A percentile compares a stretch with the other conserved stretches of the same genome.
These are phyloP conservation scores for Bryoerythrophyllum caledonicum DNA, from an alignment of 225 moss, liverwort and hornwort genomes.

Conservation along the genomic window DNA sequence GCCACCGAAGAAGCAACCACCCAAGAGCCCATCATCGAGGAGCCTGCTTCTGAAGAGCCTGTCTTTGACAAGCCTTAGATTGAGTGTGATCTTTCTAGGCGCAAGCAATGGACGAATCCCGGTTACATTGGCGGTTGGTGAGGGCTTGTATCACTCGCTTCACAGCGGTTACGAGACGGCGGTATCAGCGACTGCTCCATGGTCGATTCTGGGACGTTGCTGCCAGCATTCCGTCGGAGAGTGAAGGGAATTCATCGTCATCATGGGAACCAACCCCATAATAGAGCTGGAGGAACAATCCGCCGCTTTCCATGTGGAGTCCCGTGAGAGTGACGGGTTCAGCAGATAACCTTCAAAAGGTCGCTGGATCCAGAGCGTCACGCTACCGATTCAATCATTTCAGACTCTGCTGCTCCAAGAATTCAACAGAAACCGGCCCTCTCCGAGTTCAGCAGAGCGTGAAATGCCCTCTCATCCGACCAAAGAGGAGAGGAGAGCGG, in stretches of 20 bases:
- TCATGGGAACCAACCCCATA: conserved; percentile 1
- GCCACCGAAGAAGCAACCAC: not conserved
- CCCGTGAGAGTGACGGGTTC: not conserved
- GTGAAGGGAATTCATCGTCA: not conserved
- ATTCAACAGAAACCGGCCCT: not conserved
- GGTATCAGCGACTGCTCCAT: conserved; percentile 16
- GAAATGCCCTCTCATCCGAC: conserved; percentile 8
- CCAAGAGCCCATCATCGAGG: not conserved
- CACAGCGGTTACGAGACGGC: conserved; percentile 36
- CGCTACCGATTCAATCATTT: conserved; percentile 23
- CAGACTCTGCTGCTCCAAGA: conserved; percentile 19
- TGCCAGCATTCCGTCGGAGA: conserved; percentile 3
- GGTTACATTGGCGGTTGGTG: conserved; percentile 27
- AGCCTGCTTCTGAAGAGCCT: conserved; percentile 13
- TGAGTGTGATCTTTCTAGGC: conserved; percentile 8
- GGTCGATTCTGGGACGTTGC: conserved; percentile 20
- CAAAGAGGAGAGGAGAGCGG: not conserved
- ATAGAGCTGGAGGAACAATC: conserved; percentile 26
- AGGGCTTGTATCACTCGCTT: conserved; percentile 29
- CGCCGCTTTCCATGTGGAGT: conserved; percentile 16
- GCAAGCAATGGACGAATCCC: conserved; percentile 21
- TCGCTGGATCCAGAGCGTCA: conserved; percentile 9
- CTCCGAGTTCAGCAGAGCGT: conserved; percentile 6
- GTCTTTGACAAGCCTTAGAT: conserved; percentile 20
- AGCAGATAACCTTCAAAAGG: conserved; percentile 3